These are phyloP conservation scores for Raffaelea arxii DNA, from an alignment of 2,329 filamentous ascomycete species.

Conservation along the genomic window DNA sequence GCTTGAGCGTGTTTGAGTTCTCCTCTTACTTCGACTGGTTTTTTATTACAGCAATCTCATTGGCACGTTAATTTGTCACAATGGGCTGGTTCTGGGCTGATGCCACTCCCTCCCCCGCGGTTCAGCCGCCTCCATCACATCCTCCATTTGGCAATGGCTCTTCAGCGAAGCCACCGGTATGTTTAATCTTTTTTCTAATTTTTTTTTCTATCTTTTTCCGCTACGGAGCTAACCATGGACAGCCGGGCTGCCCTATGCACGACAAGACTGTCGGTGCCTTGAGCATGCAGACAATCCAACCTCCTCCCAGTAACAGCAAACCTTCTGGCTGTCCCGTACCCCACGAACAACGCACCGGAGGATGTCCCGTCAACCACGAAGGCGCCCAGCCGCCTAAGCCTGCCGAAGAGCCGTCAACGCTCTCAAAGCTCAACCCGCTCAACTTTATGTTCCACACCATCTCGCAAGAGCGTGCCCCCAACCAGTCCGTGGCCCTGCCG, in stretches of 20 bases:
- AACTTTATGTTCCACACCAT: constrained; percentile 94
- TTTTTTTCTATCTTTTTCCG: neutral
- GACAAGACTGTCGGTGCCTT: constrained; percentile 41
- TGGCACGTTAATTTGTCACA: constrained; percentile 1
- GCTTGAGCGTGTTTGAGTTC: no score
- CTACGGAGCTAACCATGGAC: neutral
- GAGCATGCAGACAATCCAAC: constrained; percentile 18
- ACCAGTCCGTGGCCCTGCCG: constrained; percentile 66
- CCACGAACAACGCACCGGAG: constrained; percentile 9
- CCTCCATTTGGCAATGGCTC: constrained; percentile 11
- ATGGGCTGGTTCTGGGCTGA: constrained; percentile 62
- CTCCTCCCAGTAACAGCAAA: constrained; percentile 13
- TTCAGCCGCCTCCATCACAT: constrained; percentile 9
- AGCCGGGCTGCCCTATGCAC: constrained; percentile 51
- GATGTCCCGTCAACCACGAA: constrained; percentile 7
- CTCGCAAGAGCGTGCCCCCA: constrained; percentile 65
- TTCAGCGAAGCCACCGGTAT: constrained; percentile 29
- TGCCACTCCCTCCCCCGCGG: constrained; percentile 20
- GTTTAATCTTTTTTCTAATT: constrained; percentile 9
- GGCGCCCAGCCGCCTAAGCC: constrained; percentile 8
- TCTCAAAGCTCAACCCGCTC: constrained; percentile 55
- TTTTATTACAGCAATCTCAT: neutral
- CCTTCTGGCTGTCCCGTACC: constrained; percentile 18
- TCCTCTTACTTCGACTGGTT: neutral
- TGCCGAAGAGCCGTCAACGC: constrained; percentile 7